A percentile compares a stretch with the other conserved stretches of the same genome.
Conservation (phyloP, 139 green algal genomes). For the Raphidocelis subcapitata region DNA sequence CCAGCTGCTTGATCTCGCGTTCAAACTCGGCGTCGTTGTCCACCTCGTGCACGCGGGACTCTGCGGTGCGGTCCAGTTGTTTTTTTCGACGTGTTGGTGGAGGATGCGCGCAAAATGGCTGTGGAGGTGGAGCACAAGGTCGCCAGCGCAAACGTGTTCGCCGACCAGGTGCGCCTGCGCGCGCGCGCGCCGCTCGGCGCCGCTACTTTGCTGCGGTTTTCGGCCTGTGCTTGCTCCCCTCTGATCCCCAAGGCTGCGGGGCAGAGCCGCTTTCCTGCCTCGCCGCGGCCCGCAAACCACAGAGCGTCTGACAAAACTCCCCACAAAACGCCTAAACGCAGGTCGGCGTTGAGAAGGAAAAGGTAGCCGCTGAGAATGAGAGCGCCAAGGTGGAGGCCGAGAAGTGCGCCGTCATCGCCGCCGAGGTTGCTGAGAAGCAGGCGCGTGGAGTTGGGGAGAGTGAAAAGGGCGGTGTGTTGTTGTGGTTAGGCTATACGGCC, state of each 20-base stretch:
- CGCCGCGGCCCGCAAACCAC: not conserved
- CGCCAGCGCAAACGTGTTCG: conserved; percentile 75
- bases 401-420: conserved; percentile 78
- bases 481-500: too few species aligned
- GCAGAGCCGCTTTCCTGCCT: too few species aligned
- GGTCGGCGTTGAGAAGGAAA: conserved; percentile 84
- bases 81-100: conserved; percentile 87
- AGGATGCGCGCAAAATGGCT: conserved; percentile 81
- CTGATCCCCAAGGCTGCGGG: too few species aligned
- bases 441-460: too few species aligned
- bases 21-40: not conserved
- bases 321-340: not conserved
- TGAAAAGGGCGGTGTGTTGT: too few species aligned
- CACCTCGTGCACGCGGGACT: not conserved
- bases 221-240: not conserved
- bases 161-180: conserved; percentile 66
- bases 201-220: not conserved
- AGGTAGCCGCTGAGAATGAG: conserved; percentile 84
- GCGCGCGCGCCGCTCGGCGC: too few species aligned
- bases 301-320: conserved; percentile 1
- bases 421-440: conserved; percentile 83
- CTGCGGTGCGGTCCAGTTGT: too few species aligned
- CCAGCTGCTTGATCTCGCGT: not conserved
- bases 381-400: conserved; percentile 76
- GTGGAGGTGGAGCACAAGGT: conserved; percentile 90